Evolutionary conservation across 495 filamentous ascomycete genomes (phyloP).

Genomic region (Hypoxylon lenormandii): DNA sequence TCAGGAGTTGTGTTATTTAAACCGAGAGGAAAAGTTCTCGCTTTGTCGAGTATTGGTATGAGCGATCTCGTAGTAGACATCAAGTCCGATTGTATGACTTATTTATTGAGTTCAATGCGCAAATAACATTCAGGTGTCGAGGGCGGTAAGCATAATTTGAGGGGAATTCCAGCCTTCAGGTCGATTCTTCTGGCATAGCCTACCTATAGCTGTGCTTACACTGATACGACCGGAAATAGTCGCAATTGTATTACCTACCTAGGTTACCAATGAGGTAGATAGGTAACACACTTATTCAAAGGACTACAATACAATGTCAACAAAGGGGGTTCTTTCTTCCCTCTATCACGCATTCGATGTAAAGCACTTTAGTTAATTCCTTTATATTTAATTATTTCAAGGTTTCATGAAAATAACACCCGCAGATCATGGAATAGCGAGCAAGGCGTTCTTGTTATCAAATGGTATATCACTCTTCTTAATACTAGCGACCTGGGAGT

Average conservation of each 20-base stretch:
- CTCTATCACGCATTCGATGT: no score
- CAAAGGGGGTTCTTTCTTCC: no score
- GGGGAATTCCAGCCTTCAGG: not conserved
- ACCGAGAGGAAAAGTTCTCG: conserved; percentile 31
- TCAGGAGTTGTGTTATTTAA: not conserved
- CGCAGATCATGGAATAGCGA: no score
- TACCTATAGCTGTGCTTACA: conserved; percentile 20
- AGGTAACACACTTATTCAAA: no score
- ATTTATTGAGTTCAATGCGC: not conserved
- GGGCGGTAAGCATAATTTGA: not conserved
- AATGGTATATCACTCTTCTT: no score
- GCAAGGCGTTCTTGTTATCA: no score
- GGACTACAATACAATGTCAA: no score
- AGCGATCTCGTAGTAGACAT: not conserved
- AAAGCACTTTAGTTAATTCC: no score
- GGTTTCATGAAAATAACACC: no score
- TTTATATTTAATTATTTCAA: no score
- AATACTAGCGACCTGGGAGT: no score
- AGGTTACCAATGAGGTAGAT: no score
- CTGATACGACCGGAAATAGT: conserved; percentile 23
- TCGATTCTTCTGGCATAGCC: not conserved
- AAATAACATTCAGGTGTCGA: not conserved
- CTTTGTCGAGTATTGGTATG: conserved; percentile 23
- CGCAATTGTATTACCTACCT: not conserved
- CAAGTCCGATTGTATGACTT: not conserved